phyloP scores from a whole-genome alignment of 192 early-diverging fungal genomes.

The Gryganskiella cystojenkinii region DNA sequence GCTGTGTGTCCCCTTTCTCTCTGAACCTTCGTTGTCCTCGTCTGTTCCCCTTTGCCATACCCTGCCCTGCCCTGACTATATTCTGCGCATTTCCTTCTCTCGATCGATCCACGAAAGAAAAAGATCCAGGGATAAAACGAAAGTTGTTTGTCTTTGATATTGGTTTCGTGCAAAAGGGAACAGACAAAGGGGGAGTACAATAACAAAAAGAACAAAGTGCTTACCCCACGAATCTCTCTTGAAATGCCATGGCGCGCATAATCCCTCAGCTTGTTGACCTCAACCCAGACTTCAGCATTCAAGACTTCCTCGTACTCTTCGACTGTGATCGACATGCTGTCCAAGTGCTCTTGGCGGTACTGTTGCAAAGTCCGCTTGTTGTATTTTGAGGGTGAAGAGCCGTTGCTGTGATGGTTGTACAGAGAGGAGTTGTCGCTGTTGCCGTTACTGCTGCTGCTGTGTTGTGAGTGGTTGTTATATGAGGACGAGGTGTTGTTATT shows the following conservation, averaged over 20 bases:
- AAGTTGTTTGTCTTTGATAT: no score
- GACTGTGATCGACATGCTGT: slow-evolving; percentile 58
- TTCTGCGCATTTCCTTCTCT: background rate
- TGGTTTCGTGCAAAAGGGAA: no score
- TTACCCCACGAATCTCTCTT: slow-evolving; percentile 76
- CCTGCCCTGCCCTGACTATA: background rate
- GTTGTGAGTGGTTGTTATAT: no score
- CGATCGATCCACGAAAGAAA: slow-evolving; percentile 1
- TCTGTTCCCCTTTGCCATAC: no score
- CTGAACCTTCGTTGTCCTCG: no score
- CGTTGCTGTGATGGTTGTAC: slow-evolving; percentile 17
- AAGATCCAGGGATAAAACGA: no score
- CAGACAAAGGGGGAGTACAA: no score
- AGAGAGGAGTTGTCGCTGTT: slow-evolving; percentile 19
- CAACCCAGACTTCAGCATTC: slow-evolving; percentile 84
- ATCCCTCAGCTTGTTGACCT: slow-evolving; percentile 81
- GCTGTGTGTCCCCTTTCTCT: no score
- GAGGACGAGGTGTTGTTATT: slow-evolving; percentile 38
- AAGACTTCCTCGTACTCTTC: slow-evolving; percentile 82
- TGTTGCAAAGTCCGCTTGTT: slow-evolving; percentile 47
- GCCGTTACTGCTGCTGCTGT: slow-evolving; percentile 25
- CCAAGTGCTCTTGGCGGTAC: slow-evolving; percentile 44
- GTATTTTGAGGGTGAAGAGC: slow-evolving; percentile 45
- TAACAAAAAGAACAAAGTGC: slow-evolving; percentile 12
- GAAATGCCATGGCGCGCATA: slow-evolving; percentile 86